phyloP scores from a whole-genome alignment of 495 filamentous ascomycete species.

The Penicillium angulare region DNA sequence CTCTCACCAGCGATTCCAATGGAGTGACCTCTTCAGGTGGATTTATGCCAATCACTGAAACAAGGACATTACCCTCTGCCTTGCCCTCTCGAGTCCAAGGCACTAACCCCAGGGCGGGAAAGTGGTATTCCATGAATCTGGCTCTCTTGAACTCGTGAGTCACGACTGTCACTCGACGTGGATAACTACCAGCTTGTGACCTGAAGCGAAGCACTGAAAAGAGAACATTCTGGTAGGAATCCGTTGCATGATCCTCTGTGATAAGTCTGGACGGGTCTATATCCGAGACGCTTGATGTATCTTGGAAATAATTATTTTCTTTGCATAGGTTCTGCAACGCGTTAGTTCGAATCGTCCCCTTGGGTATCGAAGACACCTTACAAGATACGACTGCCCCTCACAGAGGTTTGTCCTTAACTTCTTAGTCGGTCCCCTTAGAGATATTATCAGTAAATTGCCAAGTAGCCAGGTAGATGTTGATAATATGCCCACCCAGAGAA shows the following conservation, averaged over 20 bases:
- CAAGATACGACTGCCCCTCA: constrained; percentile 69
- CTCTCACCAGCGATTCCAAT: constrained; percentile 38
- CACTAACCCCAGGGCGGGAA: constrained; percentile 57
- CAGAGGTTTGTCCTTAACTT: constrained; percentile 44
- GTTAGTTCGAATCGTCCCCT: constrained; percentile 1
- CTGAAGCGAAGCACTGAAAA: constrained; percentile 66
- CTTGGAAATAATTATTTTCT: constrained; percentile 38
- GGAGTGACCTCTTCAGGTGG: constrained; percentile 58
- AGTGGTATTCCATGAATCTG: constrained; percentile 67
- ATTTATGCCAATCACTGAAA: constrained; percentile 65
- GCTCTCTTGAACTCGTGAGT: constrained; percentile 72
- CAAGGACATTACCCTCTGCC: constrained; percentile 24
- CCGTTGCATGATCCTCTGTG: constrained; percentile 66
- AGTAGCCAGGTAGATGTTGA: too few relatives aligned
- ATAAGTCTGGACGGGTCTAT: constrained; percentile 33
- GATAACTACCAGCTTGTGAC: constrained; percentile 34
- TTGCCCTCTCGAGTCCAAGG: neutral
- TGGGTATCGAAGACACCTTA: constrained; percentile 17
- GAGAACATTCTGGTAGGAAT: constrained; percentile 76
- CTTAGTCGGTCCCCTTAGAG: constrained; percentile 60
- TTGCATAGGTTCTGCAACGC: constrained; percentile 42
- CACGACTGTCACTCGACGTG: constrained; percentile 59
- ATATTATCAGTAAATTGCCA: neutral
- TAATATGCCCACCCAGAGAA: constrained; percentile 65
- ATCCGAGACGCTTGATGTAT: neutral